Percentiles rank a stretch among this genome's conserved stretches.
These are phyloP conservation scores for Gregarina niphandrodes DNA, from an alignment of 169 alveolate species.

Conservation along the genomic window DNA sequence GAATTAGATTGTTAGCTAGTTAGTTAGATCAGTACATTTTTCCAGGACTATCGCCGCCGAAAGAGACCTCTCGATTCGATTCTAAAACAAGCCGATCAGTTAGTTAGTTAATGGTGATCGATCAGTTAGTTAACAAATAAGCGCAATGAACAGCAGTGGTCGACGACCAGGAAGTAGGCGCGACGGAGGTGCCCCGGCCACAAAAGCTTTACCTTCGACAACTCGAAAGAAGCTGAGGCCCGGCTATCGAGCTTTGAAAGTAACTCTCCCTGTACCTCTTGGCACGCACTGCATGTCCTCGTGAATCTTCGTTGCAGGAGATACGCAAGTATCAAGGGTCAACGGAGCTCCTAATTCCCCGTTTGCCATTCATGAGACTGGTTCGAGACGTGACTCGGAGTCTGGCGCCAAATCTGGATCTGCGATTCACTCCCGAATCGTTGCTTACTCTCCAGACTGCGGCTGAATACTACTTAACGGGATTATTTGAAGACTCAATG, in stretches of 20 bases:
- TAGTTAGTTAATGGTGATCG: too few relatives aligned
- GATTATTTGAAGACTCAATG: constrained; percentile 40
- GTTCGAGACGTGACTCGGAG: constrained; percentile 67
- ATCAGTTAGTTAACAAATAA: too few relatives aligned
- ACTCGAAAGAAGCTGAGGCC: constrained; percentile 10
- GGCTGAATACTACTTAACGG: constrained; percentile 37
- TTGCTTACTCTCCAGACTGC: constrained; percentile 40
- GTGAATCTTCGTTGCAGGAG: constrained; percentile 39
- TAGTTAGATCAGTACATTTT: too few relatives aligned
- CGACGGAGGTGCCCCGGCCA: too few relatives aligned
- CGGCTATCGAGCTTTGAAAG: constrained; percentile 8
- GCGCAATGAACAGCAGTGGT: too few relatives aligned
- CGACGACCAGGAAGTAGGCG: too few relatives aligned
- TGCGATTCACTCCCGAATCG: constrained; percentile 36
- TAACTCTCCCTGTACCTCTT: constrained; percentile 4
- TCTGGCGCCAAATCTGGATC: neutral
- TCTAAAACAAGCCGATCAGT: too few relatives aligned
- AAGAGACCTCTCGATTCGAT: too few relatives aligned
- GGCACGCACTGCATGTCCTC: constrained; percentile 4
- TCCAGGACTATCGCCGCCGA: too few relatives aligned
- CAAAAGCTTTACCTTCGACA: constrained; percentile 12
- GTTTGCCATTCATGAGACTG: constrained; percentile 75
- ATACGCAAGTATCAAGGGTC: constrained; percentile 67
- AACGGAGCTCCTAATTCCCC: constrained; percentile 68
- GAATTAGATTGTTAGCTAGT: too few relatives aligned